phyloP scores from a whole-genome alignment of 208 protist species.

The Trypanosoma cruzi region DNA sequence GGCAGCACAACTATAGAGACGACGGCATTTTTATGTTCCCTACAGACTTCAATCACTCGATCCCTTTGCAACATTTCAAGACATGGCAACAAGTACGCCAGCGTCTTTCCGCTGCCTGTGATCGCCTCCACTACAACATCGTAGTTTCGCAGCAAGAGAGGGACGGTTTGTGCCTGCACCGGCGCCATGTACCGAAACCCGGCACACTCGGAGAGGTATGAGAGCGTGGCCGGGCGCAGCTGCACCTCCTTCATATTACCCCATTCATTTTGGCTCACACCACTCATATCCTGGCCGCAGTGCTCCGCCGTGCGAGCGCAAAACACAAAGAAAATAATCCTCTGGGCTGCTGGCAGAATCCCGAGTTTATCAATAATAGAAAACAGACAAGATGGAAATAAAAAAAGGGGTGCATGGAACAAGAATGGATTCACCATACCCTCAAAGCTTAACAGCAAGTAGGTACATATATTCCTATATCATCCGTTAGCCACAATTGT shows the following conservation, averaged over 20 bases:
- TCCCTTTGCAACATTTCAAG: conserved; percentile 87
- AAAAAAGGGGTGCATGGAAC: too few relatives aligned
- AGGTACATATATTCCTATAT: too few relatives aligned
- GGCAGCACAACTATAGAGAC: conserved; percentile 90
- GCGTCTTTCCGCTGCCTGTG: conserved; percentile 94
- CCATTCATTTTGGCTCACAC: conserved; percentile 57
- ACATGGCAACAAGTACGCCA: conserved; percentile 93
- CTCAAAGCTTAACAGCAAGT: too few relatives aligned
- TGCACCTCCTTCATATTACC: conserved; percentile 79
- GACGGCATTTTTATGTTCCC: conserved; percentile 68
- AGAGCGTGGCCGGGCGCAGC: conserved; percentile 56
- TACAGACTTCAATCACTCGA: conserved; percentile 48
- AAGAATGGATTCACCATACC: too few relatives aligned
- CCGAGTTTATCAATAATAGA: too few relatives aligned
- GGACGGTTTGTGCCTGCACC: conserved; percentile 92
- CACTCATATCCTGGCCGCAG: conserved; percentile 25
- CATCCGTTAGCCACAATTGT: too few relatives aligned
- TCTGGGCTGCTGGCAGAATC: neutral
- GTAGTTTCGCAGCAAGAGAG: conserved; percentile 89
- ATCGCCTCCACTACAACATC: conserved; percentile 94
- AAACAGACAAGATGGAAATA: too few relatives aligned
- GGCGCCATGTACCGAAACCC: conserved; percentile 90
- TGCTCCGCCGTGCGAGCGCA: neutral
- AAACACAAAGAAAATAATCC: conserved; percentile 5
- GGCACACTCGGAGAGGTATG: conserved; percentile 67